Conservation (phyloP, 345 rosid genomes). For the Acer negundo region DNA sequence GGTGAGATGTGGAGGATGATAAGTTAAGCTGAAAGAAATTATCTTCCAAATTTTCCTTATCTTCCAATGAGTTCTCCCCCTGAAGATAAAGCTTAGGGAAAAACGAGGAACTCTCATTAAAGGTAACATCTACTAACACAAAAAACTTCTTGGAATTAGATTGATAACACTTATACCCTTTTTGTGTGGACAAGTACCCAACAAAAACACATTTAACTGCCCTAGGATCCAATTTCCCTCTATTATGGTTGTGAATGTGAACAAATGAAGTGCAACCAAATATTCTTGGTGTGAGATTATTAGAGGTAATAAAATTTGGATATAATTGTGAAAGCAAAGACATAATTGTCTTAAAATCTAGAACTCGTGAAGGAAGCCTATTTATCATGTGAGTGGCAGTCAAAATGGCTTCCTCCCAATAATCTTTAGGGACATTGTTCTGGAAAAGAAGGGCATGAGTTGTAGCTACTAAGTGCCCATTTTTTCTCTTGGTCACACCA, state of each 20-base stretch:
- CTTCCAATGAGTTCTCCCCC: too few relatives aligned
- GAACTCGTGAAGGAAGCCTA: not conserved
- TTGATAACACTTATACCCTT: too few relatives aligned
- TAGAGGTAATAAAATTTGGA: not conserved
- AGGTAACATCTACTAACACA: too few relatives aligned
- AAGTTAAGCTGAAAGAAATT: too few relatives aligned
- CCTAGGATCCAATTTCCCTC: not conserved
- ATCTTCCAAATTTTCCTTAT: too few relatives aligned
- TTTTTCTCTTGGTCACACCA: not conserved
- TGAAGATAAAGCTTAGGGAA: too few relatives aligned
- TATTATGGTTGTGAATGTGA: not conserved
- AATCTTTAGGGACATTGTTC: not conserved
- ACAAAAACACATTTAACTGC: not conserved
- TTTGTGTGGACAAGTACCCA: not conserved
- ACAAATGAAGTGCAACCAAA: not conserved
- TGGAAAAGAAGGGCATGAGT: not conserved
- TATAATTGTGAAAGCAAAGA: too few relatives aligned
- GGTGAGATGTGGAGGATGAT: too few relatives aligned
- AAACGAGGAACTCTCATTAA: too few relatives aligned
- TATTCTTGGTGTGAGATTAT: too few relatives aligned
- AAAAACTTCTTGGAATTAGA: too few relatives aligned
- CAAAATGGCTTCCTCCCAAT: not conserved
- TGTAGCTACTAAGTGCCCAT: not conserved
- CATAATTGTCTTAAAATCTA: too few relatives aligned
- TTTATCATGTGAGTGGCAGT: not conserved